These are phyloP conservation scores for Amoebophrya sp. DNA, from an alignment of 169 alveolate genomes.

Conservation along the genomic window DNA sequence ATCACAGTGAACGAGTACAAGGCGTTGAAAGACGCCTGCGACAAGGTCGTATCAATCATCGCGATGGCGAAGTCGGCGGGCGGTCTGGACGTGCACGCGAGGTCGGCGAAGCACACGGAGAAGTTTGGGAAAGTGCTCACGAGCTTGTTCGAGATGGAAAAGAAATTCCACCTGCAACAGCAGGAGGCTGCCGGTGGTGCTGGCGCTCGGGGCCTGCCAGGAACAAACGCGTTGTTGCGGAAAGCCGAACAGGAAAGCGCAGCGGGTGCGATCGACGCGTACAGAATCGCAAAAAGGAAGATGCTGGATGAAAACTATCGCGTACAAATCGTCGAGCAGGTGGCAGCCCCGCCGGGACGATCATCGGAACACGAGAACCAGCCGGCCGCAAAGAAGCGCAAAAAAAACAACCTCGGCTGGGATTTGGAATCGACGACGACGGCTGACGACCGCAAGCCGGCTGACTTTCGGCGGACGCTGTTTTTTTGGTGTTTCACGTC, in stretches of 20 bases:
- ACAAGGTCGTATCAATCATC: neutral
- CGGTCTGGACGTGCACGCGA: neutral
- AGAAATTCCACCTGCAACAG: neutral
- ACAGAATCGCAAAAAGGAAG: neutral
- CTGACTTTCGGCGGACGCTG: neutral
- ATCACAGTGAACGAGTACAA: neutral
- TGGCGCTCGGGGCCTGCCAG: no score
- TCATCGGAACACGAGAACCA: neutral
- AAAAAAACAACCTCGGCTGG: neutral
- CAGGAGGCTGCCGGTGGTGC: neutral
- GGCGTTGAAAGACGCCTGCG: neutral
- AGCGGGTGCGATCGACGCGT: no score
- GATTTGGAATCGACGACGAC: neutral
- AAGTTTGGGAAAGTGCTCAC: neutral
- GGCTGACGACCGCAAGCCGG: neutral
- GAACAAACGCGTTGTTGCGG: no score
- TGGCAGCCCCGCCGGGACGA: neutral
- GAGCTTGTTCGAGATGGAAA: neutral
- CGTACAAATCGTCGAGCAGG: neutral
- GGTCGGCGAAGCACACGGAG: neutral
- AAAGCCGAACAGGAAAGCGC: no score
- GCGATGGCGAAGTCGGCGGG: neutral
- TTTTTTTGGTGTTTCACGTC: neutral
- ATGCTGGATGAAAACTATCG: neutral
- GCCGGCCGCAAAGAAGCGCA: neutral